Base-by-base conservation (phyloP, 208 protist genomes). In the Perkinsela sp. region DNA sequence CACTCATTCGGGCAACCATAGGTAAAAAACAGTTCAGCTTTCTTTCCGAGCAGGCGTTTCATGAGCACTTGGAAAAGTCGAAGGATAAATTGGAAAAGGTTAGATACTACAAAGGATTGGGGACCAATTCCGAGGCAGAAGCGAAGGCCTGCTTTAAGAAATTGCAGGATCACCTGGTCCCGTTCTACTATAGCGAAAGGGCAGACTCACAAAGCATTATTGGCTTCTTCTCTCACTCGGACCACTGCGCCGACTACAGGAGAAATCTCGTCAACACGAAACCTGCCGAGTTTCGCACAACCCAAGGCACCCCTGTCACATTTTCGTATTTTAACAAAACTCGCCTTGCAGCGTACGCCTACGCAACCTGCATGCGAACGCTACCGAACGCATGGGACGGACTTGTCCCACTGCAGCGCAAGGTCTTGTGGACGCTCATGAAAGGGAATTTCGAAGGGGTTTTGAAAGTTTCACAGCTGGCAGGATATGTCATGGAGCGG, bases 41-140 rank as follows among this genome's bases (percentile, higher is more conserved):
- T 76, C 98, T 95, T 81, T 99, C 94, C 40, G 68, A 99, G 30
- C 92, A 93, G 68, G 93, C 99, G 72, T 99, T 94, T 78, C 79
- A 97, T 65, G 72, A 75, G 32, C 98, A 95, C 95, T 80, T 88
- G 73, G 70, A 70, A 1, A 2, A 31, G 13, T 84, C 73, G 1
- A 85, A 81, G 65, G 77, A 75, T 1, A 86, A 89, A 31, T 99
- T 94, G 81, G 84, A 91, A 16, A 91, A 98, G 70, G 68, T 73
- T 69, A 98, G 98, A 73, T 99, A 99, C 84, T 99, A 99, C 85
- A 98, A 98, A 84, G 94, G 96, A 90, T 85, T 98, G 68, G 96
- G 96, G 79, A 98, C 96, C 30, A 95, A 78, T 29, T 89, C 82
- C 1, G 72, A 84, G 2, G 75, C 84, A 66, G 97, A 99, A 80